Evolutionary conservation across 73 alveolate species (phyloP).

Genomic region (Uronychia setigera): DNA sequence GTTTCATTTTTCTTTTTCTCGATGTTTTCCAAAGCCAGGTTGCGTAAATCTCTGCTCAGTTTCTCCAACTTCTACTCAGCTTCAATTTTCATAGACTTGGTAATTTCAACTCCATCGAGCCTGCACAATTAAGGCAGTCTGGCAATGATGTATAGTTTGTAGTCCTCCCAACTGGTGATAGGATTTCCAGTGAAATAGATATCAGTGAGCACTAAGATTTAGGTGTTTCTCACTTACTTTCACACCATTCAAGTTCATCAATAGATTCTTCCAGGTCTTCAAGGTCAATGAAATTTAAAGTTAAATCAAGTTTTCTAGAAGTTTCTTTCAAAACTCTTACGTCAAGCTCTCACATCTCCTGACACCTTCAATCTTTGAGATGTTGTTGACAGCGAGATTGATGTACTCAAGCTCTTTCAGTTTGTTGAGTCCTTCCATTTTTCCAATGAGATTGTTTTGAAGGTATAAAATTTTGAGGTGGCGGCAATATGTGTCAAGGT

Average conservation of each 20-base stretch:
- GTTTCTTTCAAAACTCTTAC: conserved; percentile 31
- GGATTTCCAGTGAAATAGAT: conserved; percentile 98
- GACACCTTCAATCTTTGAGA: conserved; percentile 93
- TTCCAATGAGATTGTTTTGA: conserved; percentile 96
- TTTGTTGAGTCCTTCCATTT: conserved; percentile 94
- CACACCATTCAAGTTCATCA: conserved; percentile 69
- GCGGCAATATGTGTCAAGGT: conserved; percentile 85
- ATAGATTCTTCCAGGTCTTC: conserved; percentile 91
- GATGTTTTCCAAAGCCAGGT: conserved; percentile 30
- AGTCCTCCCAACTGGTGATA: conserved; percentile 91
- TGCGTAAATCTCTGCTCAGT: conserved; percentile 29
- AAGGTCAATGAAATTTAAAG: conserved; percentile 95
- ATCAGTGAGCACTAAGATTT: too few species aligned
- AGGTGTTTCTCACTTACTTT: conserved; percentile 81
- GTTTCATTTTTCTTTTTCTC: conserved; percentile 34
- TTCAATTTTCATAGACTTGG: conserved; percentile 87
- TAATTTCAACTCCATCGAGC: conserved; percentile 92
- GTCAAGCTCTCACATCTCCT: conserved; percentile 95
- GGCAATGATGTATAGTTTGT: conserved; percentile 82
- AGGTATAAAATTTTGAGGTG: conserved; percentile 95
- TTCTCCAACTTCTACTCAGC: conserved; percentile 70
- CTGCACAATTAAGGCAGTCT: conserved; percentile 76
- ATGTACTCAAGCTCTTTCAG: conserved; percentile 97
- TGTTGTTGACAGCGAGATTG: conserved; percentile 97
- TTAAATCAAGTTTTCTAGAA: conserved; percentile 92